A percentile compares a stretch with the other conserved stretches of the same genome.
Evolutionary conservation across 2,329 filamentous ascomycete species (phyloP).

Genomic region (Fusarium sp.): DNA sequence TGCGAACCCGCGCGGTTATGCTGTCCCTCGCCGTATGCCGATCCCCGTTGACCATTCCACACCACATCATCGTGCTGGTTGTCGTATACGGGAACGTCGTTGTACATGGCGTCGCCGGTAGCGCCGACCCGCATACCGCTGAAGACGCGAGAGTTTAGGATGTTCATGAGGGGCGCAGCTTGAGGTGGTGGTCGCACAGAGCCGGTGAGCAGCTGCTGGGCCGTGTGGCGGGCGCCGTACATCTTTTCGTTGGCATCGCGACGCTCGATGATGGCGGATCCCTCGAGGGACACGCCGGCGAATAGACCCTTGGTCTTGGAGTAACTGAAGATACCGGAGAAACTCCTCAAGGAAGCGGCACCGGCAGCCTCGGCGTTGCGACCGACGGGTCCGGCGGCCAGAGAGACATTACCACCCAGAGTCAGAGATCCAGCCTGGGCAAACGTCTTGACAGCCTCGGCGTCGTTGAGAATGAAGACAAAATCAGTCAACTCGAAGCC

Average conservation of each 20-base stretch:
- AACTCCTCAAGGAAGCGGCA: conserved; percentile 87
- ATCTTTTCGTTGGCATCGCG: conserved; percentile 97
- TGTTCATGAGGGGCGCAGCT: conserved; percentile 83
- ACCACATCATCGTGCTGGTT: conserved; percentile 83
- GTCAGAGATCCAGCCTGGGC: conserved; percentile 92
- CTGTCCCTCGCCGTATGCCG: conserved; percentile 74
- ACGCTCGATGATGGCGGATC: conserved; percentile 91
- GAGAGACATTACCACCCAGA: conserved; percentile 93
- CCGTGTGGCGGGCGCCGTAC: conserved; percentile 85
- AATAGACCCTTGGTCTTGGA: conserved; percentile 98
- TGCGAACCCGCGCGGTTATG: conserved; percentile 51
- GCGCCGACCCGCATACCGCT: conserved; percentile 66
- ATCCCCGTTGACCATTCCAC: conserved; percentile 81
- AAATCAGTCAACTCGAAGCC: conserved; percentile 92
- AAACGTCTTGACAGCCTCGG: conserved; percentile 89
- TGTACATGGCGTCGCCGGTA: conserved; percentile 80
- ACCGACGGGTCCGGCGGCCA: conserved; percentile 93
- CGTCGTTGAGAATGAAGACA: conserved; percentile 97
- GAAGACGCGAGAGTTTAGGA: conserved; percentile 88
- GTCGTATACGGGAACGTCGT: conserved; percentile 91
- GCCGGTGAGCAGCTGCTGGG: conserved; percentile 83
- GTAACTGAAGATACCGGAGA: conserved; percentile 95
- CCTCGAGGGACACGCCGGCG: conserved; percentile 93
- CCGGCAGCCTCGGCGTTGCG: conserved; percentile 96
- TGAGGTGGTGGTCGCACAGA: conserved; percentile 81